Base-by-base conservation (phyloP, 1,284 basidiomycete species). In the Calocybe gambosa region DNA sequence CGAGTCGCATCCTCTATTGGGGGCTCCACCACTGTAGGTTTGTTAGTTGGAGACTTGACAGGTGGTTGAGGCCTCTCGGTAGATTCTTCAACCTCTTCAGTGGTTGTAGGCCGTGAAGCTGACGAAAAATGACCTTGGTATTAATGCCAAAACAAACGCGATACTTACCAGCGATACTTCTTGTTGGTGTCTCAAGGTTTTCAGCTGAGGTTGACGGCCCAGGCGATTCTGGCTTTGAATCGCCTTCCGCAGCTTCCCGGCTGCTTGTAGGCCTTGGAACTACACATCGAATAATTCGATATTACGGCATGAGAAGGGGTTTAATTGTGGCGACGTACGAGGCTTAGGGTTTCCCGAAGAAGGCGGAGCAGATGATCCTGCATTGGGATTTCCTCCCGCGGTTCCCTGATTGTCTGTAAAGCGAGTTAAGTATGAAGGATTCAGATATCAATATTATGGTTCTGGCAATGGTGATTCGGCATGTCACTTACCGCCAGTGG, bases 401-500 rank as follows among this genome's bases (percentile, higher is more conserved):
- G 35, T 45, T 42, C 39, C 29, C 35, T 49, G 45, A 49, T 43
- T 21, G 41, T 53, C 53, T 57, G 40, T 31, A 28, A 36, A 44
- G 44, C 15, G 16, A 13, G 29, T n/a, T 50, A 28, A 52, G 42
- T 25, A 31, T 6, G n/a, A 37, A 15, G 5, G 42, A 21, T 10
- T 13, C 12, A 25, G 15, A 46, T 28, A 26, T 26, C 25, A 26
- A 9, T 5, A 9, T 26, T 26, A 26, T 26, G 9, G 9, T 26
- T 26, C 5, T 5, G 25, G 25, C 5, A 5, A 26, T 26, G 25
- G 25, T 26, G 25, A 19, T 2, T 18, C 34, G n/a, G n/a, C n/a
- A n/a, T n/a, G n/a, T n/a, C n/a, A 39, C 51, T 53, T 37, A 56
- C 56, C 46, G 48, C 50, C 47, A 45, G 47, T 48, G 41, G 54